Base-by-base conservation (phyloP, 2,329 filamentous ascomycete genomes). In the Pseudogymnoascus sp. region DNA sequence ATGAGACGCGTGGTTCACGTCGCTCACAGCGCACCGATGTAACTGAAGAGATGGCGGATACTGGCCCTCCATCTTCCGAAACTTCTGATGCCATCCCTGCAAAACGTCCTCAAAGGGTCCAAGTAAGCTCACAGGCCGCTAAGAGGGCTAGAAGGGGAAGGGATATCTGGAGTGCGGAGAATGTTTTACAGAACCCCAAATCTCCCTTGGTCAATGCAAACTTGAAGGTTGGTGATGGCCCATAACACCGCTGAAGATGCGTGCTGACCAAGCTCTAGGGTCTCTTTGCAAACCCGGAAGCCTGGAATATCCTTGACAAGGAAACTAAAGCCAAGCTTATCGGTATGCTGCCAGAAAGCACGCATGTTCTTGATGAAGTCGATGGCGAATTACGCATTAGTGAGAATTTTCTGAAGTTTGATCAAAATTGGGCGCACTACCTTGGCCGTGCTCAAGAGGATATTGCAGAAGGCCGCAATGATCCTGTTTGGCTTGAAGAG, bases 391-490 rank as follows among this genome's bases (percentile, higher is more conserved):
- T 59, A 5, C 35, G 68, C 75, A 15, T 59, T 27, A 41, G n/a
- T 27, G 38, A 59, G 17, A 70, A 68, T 2, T 77, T 80, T 35
- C 66, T 76, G 58, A 77, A 75, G 10, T 78, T 79, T 65, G 74
- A 76, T 21, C 74, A 76, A 51, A 75, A 78, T 62, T 83, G 84
- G 72, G 77, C 79, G 21, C 79, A 79, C 17, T 81, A 78, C 44
- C 71, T 85, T 39, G 78, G 80, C 15, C 76, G 79, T 59, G 87
- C 83, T 69, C 79, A 85, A 68, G 70, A 78, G 3, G 83, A 87
- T 66, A 74, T 87, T 1, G 71, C 71, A 21, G 74, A 78, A 27
- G 85, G 85, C 2, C 78, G 77, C 59, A 80, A 85, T 65, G 79
- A 80, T n/a, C 79, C 80, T 8, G 76, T 77, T 59, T 88, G 84